Evolutionary conservation across 768 basidiomycete species (phyloP).

Genomic region (Tylopilus subfusipes): DNA sequence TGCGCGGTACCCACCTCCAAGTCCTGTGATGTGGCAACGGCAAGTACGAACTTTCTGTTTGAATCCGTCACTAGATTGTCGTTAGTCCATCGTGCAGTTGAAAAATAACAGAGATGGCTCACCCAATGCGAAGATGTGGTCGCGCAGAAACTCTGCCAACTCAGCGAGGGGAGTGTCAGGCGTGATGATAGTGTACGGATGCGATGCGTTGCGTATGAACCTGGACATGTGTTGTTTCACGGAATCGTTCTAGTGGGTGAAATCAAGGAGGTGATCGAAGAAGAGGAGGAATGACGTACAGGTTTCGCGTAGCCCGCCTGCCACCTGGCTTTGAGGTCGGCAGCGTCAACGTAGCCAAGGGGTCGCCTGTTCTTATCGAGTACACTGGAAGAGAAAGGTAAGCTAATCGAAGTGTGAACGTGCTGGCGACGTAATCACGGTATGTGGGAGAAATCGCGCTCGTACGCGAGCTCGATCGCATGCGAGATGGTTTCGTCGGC

Average conservation of each 20-base stretch:
- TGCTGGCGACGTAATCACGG: conserved; percentile 50
- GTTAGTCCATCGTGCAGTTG: neutral
- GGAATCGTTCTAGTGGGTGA: conserved; percentile 55
- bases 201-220: conserved; percentile 60
- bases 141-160: conserved; percentile 72
- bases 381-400: conserved; percentile 48
- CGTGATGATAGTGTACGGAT: conserved; percentile 78
- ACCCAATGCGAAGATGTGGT: conserved; percentile 78
- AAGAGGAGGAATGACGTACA: conserved; percentile 39
- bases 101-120: conserved; percentile 14
- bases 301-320: conserved; percentile 68
- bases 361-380: conserved; percentile 69
- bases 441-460: conserved; percentile 91
- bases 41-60: conserved; percentile 78
- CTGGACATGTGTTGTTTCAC: conserved; percentile 68
- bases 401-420: neutral
- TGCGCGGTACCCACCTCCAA: conserved; percentile 40
- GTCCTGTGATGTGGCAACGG: conserved; percentile 73
- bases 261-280: neutral
- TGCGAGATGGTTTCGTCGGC: conserved; percentile 64
- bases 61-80: conserved; percentile 70
- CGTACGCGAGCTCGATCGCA: conserved; percentile 86
- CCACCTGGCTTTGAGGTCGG: conserved; percentile 72
- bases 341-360: conserved; percentile 81
- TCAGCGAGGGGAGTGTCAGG: conserved; percentile 76